These are phyloP conservation scores for Rhipidocladum racemiflorum DNA, from an alignment of 176 grass and related monocot species.

Conservation along the genomic window DNA sequence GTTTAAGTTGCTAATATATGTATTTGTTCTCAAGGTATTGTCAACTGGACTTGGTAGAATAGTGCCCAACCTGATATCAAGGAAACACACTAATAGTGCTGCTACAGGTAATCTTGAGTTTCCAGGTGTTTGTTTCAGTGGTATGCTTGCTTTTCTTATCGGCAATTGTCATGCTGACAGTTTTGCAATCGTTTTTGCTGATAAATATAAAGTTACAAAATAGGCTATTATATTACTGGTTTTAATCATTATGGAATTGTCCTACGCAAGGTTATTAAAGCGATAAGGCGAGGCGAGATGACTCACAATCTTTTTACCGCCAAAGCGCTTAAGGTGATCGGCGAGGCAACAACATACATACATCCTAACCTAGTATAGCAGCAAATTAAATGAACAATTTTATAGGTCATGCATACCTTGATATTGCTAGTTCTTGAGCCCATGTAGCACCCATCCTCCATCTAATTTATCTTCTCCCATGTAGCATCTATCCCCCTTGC, in stretches of 20 bases:
- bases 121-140: not conserved
- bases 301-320: no score
- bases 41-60: constrained; percentile 89
- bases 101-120: constrained; percentile 57
- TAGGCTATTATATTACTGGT: not conserved
- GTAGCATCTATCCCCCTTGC: no score
- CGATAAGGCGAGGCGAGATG: no score
- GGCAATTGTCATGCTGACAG: not conserved
- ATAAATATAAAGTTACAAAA: not conserved
- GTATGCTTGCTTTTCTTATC: not conserved
- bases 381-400: no score
- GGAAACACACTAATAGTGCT: constrained; percentile 87
- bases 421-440: no score
- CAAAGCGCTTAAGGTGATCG: no score
- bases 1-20: constrained; percentile 9
- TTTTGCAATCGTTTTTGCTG: not conserved
- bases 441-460: no score
- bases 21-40: constrained; percentile 42
- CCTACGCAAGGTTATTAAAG: no score
- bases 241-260: not conserved
- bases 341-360: no score
- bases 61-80: constrained; percentile 85
- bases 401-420: no score
- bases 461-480: no score
- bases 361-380: no score